Base-by-base conservation (phyloP, 2,329 filamentous ascomycete genomes). In the Nectriaceae sp. region DNA sequence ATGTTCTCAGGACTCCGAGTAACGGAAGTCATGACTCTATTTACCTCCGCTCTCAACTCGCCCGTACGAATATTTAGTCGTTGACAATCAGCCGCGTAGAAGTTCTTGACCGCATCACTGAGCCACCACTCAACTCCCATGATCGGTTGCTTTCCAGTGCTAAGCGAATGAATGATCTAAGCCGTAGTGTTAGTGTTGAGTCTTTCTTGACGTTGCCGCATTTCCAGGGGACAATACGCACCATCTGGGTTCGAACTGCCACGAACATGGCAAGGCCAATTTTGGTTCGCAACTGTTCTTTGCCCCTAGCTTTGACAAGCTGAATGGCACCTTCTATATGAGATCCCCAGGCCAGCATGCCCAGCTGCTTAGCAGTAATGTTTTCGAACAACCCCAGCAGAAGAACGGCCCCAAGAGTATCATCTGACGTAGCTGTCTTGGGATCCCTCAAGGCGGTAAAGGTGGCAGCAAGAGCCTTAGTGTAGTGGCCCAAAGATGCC, bases 261-360 rank as follows among this genome's bases (percentile, higher is more conserved):
- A 81, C 73, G 59, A 85, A 85, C 13, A 86, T 71, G 46, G 75
- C 71, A 24, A 78, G 62, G 0, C 82, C 83, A 3, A 73, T 68
- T 61, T 75, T 77, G 13, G 78, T 82, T 36, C 70, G 69, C 10
- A 83, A 61, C 56, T 83, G 80, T 53, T 78, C 75, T 56, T 74
- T 76, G 4, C 82, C 80, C 39, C 83, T 75, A 10, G 77, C 74
- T 61, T 79, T 81, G 44, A 83, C 79, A 2, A 85, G 69, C 54
- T 82, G 77, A 24, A 85, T 77, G n/a, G 83, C 83, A 3, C 82
- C 83, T 50, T 84, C 79, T n/a, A 81, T 76, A 56, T 86, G 83
- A 10, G 81, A 82, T 4, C 80, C 80, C 83, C 83, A 86, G 2
- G 81, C 80, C 46, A 77, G 68, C 61, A 78, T 76, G 26, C 75